A percentile compares a stretch with the other conserved stretches of the same genome.
Evolutionary conservation across 208 protist genomes (phyloP).

Genomic region (Leishmania guyanensis): DNA sequence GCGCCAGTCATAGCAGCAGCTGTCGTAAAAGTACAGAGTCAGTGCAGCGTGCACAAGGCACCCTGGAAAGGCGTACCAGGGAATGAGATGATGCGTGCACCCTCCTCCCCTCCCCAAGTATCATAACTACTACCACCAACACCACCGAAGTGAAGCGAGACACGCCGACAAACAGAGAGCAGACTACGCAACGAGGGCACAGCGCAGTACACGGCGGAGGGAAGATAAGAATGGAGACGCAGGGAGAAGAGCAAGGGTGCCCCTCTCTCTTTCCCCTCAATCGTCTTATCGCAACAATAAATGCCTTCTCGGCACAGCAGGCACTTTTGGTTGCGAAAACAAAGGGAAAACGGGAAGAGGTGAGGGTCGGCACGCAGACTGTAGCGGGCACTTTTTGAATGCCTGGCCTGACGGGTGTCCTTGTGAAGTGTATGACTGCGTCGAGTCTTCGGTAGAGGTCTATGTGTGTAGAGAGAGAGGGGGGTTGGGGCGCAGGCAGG

Average conservation of each 20-base stretch:
- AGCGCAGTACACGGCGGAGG: neutral
- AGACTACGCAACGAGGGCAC: neutral
- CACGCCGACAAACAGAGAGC: neutral
- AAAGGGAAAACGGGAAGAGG: neutral
- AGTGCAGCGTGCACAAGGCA: neutral
- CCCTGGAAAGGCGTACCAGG: neutral
- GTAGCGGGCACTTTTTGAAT: neutral
- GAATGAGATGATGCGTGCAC: neutral
- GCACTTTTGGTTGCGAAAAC: neutral
- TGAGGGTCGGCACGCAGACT: neutral
- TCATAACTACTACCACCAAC: neutral
- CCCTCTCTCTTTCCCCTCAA: too few relatives aligned
- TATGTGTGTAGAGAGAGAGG: neutral
- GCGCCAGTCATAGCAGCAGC: neutral
- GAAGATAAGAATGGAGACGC: neutral
- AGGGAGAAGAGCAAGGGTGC: neutral
- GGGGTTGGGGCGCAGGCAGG: neutral
- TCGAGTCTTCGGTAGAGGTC: neutral
- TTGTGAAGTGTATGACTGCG: neutral
- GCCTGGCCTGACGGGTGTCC: neutral
- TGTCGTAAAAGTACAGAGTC: neutral
- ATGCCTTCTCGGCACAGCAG: neutral
- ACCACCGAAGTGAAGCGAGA: neutral
- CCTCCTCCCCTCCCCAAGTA: too few relatives aligned
- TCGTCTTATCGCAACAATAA: neutral